A percentile compares a stretch with the other conserved stretches of the same genome.
These are phyloP conservation scores for Malus hybrid DNA, from an alignment of 331 rosid genomes.

Conservation along the genomic window DNA sequence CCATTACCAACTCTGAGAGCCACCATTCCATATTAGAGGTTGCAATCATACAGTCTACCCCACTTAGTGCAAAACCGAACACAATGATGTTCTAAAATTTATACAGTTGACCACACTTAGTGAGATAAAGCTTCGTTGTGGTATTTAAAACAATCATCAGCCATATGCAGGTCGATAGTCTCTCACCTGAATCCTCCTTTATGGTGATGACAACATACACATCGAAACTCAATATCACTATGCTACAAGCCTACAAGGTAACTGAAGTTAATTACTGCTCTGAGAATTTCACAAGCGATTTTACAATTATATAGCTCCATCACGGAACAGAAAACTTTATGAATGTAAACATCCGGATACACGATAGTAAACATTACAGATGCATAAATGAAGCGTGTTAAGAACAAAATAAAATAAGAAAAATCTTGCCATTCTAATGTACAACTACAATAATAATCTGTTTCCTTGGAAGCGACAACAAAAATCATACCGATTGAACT, in stretches of 20 bases:
- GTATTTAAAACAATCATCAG: too few species aligned
- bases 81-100: too few species aligned
- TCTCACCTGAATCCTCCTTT: neutral
- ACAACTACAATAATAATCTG: neutral
- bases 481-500: neutral
- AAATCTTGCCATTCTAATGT: neutral
- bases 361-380: neutral
- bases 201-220: neutral
- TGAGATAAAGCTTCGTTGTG: too few species aligned
- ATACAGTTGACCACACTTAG: too few species aligned
- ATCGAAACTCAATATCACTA: neutral
- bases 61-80: too few species aligned
- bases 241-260: neutral
- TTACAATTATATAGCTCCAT: neutral
- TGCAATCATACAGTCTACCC: too few species aligned
- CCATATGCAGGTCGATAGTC: neutral
- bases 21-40: too few species aligned
- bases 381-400: neutral
- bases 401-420: neutral
- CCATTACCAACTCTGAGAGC: too few species aligned
- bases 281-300: neutral
- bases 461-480: neutral
- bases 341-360: neutral
- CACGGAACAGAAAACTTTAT: neutral
- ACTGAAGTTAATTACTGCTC: neutral